Base-by-base conservation (phyloP, 2,329 filamentous ascomycete species). In the Grosmannia serpens region DNA sequence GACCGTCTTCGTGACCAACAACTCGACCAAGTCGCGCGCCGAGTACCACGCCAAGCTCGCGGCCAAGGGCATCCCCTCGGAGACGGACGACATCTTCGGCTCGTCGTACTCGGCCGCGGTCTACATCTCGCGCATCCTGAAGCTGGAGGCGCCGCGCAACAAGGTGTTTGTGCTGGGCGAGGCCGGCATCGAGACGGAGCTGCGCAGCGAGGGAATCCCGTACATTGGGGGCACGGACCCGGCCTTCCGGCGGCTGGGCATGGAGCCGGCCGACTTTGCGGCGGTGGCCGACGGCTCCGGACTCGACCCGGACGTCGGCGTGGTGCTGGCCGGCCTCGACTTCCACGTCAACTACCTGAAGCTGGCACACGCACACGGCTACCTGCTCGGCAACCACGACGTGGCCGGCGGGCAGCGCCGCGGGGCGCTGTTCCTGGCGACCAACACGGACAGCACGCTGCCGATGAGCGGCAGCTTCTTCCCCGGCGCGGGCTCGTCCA, bases 321-420 rank as follows among this genome's bases (percentile, higher is more conserved):
- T 91, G 60, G 94, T 99, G 22, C 83, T 99, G 4, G 87, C 86
- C 24, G 94, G 94, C 0, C 79, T 99, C 50, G 94, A 99, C 72
- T 95, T 92, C 71, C 91, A 97, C 72, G 79, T 95, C 70, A 96
- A 94, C 74, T 99, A 99, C 73, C 80, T 96, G 56, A 99, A 99
- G 76, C 79, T 95, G 13, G 82, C 89, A 2, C 81, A 88, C 49
- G 94, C 87, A 1, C 88, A 87, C 72, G 90, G 95, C 67, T 99
- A 97, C 72, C 79, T 99, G 56, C 83, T 82, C 57, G 81, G 83
- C 17, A 90, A 91, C 4, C 62, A 64, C 1, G 87, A 87, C 71
- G 89, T 95, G 67, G 97, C 96, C 72, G 38, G 38, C 17, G 38
- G 38, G 3, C 78, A 97, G 52, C 82, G 81, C 56, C 79, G 82